Evolutionary conservation across 148 eudicot genomes (phyloP).

Genomic region (Silene uniflora): DNA sequence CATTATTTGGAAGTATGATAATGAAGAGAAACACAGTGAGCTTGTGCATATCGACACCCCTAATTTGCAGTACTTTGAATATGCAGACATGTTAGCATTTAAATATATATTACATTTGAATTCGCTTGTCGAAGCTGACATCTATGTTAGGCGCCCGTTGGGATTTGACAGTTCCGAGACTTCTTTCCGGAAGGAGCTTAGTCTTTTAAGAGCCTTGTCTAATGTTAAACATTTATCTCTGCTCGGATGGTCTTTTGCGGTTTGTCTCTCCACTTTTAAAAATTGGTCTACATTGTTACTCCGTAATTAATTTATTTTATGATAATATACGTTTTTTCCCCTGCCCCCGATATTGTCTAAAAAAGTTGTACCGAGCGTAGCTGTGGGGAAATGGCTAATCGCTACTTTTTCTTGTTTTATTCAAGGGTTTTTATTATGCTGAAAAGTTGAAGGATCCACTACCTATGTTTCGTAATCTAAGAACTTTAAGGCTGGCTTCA

Average conservation of each 20-base stretch:
- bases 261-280: neutral
- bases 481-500: neutral
- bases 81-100: neutral
- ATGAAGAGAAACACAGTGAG: neutral
- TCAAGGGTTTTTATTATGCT: neutral
- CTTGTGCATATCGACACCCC: too few relatives aligned
- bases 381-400: neutral
- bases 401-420: neutral
- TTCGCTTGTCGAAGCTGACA: slow-evolving; percentile 15
- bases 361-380: neutral
- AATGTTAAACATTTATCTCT: neutral
- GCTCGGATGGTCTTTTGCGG: neutral
- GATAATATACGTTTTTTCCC: too few relatives aligned
- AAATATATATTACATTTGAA: slow-evolving; percentile 1
- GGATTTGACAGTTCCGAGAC: neutral
- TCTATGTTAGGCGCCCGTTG: neutral
- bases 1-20: too few relatives aligned
- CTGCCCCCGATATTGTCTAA: neutral
- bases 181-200: neutral
- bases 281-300: too few relatives aligned
- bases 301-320: too few relatives aligned
- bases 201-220: slow-evolving; percentile 16
- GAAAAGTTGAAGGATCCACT: neutral
- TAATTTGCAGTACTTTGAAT: too few relatives aligned
- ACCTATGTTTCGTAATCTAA: slow-evolving; percentile 2